Base-by-base conservation (phyloP, 805 yeast genomes). In the Ogataea glucozyma region DNA sequence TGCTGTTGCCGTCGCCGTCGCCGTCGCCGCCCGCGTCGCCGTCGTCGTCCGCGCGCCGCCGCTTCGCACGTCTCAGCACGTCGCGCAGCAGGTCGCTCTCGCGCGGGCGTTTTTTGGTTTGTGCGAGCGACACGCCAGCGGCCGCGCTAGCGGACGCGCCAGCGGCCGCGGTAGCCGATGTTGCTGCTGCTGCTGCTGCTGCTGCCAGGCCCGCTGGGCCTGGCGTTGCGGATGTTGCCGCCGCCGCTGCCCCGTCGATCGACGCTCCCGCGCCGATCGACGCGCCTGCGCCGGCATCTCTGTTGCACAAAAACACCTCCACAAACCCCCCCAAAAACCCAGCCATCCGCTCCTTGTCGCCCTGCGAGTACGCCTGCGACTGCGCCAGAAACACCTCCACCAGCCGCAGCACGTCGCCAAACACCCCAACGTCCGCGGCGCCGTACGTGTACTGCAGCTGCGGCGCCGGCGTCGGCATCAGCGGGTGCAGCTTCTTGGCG, bases 381-480 rank as follows among this genome's bases (percentile, higher is more conserved):
- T 80, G 79, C 52, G 73, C 74, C 50, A 91, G 72, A 60, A 79
- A 88, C 6, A 78, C 79, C 44, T 79, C 76, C 4, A 86, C 72
- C 49, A 93, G 72, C 46, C 76, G 75, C 45, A 85, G 61, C 41
- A 90, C 78, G 66, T 93, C 99, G 58, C 72, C 73, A 36, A 93
- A 69, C 10, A 91, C 77, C 9, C 76, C 83, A 40, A 69, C 61
- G 58, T 91, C 97, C 8, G 69, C n/a, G n/a, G n/a, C n/a, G n/a
- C n/a, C 64, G 51, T 89, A 79, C 20, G 67, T 69, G 58, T 79
- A 88, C 43, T 75, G 75, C 16, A 66, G 51, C 53, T 78, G 83
- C 43, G 82, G 81, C 60, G 84, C 85, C n/a, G 97, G 91, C 52
- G 79, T 80, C 3, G 96, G 95, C 39, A 90, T 81, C 55, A 88